A percentile compares a stretch with the other conserved stretches of the same genome.
Conservation (phyloP, 768 basidiomycete species). For the Amanita rubescens region DNA sequence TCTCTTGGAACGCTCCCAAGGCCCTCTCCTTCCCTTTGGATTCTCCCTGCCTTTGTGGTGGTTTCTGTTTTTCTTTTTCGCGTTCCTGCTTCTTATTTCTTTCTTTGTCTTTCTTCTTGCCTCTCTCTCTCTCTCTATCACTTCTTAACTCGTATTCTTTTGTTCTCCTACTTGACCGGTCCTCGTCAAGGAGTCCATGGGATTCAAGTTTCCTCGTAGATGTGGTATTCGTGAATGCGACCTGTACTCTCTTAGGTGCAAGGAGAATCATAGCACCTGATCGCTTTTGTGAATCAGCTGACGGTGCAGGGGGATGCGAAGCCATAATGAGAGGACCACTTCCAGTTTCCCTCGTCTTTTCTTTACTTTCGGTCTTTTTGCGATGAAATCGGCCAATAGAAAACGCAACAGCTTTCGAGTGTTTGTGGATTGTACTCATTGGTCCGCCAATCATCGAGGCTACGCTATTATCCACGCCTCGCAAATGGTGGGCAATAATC, state of each 20-base stretch:
- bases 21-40: constrained; percentile 5
- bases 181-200: constrained; percentile 56
- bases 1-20: neutral
- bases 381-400: constrained; percentile 66
- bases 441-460: constrained; percentile 42
- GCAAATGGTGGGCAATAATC: constrained; percentile 50
- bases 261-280: constrained; percentile 50
- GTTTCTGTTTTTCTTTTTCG: constrained; percentile 13
- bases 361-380: constrained; percentile 9
- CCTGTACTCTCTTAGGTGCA: constrained; percentile 70
- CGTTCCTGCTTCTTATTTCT: constrained; percentile 22
- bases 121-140: constrained; percentile 15
- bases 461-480: constrained; percentile 36
- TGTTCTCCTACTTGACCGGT: constrained; percentile 19
- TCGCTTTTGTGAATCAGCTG: constrained; percentile 18
- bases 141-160: constrained; percentile 15
- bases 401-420: constrained; percentile 73
- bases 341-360: constrained; percentile 4
- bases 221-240: constrained; percentile 68
- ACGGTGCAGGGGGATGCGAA: neutral
- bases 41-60: constrained; percentile 15
- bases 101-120: constrained; percentile 23
- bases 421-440: constrained; percentile 67
- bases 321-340: constrained; percentile 3
- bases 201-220: constrained; percentile 62